phyloP scores from a whole-genome alignment of 768 basidiomycete species.

The Termitomyces sp. region DNA sequence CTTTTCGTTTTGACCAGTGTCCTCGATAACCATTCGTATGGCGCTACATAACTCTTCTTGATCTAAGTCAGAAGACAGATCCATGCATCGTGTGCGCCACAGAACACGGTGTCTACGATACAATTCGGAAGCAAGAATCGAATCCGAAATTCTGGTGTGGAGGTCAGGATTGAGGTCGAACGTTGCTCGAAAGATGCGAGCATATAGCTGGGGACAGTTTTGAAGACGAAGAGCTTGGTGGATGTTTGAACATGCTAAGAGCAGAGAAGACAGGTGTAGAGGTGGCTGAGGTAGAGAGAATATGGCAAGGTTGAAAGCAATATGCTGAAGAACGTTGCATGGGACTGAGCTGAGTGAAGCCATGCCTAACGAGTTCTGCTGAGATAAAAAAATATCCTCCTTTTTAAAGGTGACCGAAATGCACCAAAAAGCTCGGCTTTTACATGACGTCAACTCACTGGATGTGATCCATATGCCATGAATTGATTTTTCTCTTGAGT shows the following conservation, averaged over 20 bases:
- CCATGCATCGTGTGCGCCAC: slow-evolving; percentile 40
- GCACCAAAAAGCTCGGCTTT: slow-evolving; percentile 1
- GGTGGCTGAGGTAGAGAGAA: slow-evolving; percentile 37
- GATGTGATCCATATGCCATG: not conserved
- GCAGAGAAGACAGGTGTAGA: slow-evolving; percentile 37
- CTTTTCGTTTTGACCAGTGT: slow-evolving; percentile 42
- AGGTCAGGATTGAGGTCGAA: slow-evolving; percentile 40
- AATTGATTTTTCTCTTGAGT: not conserved
- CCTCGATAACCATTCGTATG: slow-evolving; percentile 61
- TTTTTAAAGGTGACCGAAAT: slow-evolving; percentile 5
- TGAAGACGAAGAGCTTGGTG: slow-evolving; percentile 39
- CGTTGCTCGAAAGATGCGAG: slow-evolving; percentile 45
- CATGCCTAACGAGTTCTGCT: slow-evolving; percentile 30
- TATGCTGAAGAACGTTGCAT: slow-evolving; percentile 52
- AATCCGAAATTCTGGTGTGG: slow-evolving; percentile 30
- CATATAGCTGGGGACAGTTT: slow-evolving; percentile 52
- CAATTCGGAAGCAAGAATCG: slow-evolving; percentile 46
- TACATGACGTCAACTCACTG: slow-evolving; percentile 2
- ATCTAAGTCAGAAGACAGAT: slow-evolving; percentile 28
- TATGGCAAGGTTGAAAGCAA: slow-evolving; percentile 46
- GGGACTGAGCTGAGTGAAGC: slow-evolving; percentile 49
- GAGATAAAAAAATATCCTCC: not conserved
- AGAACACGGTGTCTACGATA: slow-evolving; percentile 44
- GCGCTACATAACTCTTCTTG: slow-evolving; percentile 53
- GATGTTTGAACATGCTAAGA: slow-evolving; percentile 43